These are phyloP conservation scores for Limnomonas spitsbergensis DNA, from an alignment of 139 green algal species.

Conservation along the genomic window DNA sequence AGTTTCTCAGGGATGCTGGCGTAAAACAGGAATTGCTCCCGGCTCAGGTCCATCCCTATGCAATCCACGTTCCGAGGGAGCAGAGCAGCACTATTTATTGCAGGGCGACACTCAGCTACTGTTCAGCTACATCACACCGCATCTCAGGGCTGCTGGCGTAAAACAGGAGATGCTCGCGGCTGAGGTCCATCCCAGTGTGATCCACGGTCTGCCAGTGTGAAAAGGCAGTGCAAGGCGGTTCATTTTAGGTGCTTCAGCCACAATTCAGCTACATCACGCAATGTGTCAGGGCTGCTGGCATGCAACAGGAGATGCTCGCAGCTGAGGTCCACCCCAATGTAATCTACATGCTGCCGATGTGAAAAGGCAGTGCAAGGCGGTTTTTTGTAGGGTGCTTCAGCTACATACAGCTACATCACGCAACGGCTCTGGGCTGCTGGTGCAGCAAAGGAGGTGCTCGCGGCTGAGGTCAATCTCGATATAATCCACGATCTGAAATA, in stretches of 20 bases:
- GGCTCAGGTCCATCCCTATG: constrained; percentile 56
- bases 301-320: constrained; percentile 65
- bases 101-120: too few relatives aligned
- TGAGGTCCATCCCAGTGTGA: constrained; percentile 69
- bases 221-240: too few relatives aligned
- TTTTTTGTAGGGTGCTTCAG: too few relatives aligned
- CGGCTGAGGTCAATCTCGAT: constrained; percentile 58
- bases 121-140: too few relatives aligned
- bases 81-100: neutral
- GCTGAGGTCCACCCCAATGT: constrained; percentile 62
- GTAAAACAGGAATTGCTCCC: constrained; percentile 64
- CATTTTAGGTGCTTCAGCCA: too few relatives aligned
- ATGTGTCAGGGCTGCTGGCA: constrained; percentile 43
- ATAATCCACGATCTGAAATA: constrained; percentile 64
- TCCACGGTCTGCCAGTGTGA: constrained; percentile 66
- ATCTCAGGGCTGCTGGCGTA: constrained; percentile 55
- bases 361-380: too few relatives aligned
- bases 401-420: too few relatives aligned
- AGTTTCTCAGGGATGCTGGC: constrained; percentile 43
- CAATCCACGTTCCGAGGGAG: constrained; percentile 64
- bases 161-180: constrained; percentile 61
- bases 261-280: too few relatives aligned
- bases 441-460: constrained; percentile 64
- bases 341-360: constrained; percentile 71
- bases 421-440: constrained; percentile 40